Evolutionary conservation across 169 alveolate genomes (phyloP).

Genomic region (Cryptosporidium viatorum): DNA sequence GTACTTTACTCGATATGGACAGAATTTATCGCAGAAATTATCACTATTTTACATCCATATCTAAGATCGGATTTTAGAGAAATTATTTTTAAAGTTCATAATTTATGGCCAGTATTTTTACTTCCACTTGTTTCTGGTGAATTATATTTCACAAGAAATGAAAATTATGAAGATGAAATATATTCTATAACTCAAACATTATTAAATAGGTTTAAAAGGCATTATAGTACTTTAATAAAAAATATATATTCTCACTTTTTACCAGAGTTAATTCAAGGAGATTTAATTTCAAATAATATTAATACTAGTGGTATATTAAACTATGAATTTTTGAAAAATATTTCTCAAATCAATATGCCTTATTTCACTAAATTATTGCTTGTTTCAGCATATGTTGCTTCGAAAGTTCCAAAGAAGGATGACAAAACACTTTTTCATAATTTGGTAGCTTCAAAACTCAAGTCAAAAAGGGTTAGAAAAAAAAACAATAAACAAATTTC

Average conservation of each 20-base stretch:
- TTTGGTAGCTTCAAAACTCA: conserved; percentile 37
- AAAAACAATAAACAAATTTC: not conserved
- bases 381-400: conserved; percentile 68
- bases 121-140: conserved; percentile 53
- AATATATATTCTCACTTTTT: conserved; percentile 47
- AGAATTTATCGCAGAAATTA: conserved; percentile 57
- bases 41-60: conserved; percentile 40
- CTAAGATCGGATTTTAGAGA: conserved; percentile 42
- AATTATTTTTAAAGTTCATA: conserved; percentile 15
- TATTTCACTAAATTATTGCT: conserved; percentile 50
- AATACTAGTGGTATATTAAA: not conserved
- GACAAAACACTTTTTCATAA: conserved; percentile 47
- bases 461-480: not conserved
- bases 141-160: not conserved
- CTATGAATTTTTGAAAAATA: conserved; percentile 27
- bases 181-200: not conserved
- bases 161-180: not conserved
- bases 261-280: conserved; percentile 54
- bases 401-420: conserved; percentile 38
- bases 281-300: conserved; percentile 5
- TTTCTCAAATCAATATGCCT: conserved; percentile 27
- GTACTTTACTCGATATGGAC: conserved; percentile 28
- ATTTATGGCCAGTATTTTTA: conserved; percentile 52
- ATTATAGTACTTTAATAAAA: conserved; percentile 12
- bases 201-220: conserved; percentile 40